Percentiles rank a stretch among this genome's conserved stretches.
phyloP scores from a whole-genome alignment of 371 early-diverging fungal genomes.

The Circinella minor region DNA sequence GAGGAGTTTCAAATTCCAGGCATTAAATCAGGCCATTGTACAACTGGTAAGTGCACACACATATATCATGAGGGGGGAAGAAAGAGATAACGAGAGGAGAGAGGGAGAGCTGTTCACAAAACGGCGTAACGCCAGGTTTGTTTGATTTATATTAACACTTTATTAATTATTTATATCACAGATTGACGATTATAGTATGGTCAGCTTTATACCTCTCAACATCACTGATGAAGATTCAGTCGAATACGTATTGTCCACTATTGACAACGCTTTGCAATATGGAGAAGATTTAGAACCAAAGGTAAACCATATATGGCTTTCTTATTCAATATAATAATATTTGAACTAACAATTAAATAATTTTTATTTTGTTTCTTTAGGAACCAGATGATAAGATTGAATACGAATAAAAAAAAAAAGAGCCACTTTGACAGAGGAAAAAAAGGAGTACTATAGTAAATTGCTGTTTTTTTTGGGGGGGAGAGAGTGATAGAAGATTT shows the following conservation, averaged over 20 bases:
- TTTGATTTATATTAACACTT: constrained; percentile 1
- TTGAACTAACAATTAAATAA: not conserved
- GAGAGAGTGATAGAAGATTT: constrained; percentile 29
- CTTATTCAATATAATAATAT: not conserved
- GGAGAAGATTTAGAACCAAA: constrained; percentile 97
- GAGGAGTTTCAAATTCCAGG: constrained; percentile 78
- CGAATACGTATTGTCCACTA: constrained; percentile 80
- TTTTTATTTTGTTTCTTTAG: not conserved
- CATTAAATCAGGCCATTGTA: constrained; percentile 89
- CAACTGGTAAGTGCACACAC: constrained; percentile 61
- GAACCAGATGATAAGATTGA: constrained; percentile 18
- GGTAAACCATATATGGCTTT: constrained; percentile 40
- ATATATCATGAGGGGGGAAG: not conserved
- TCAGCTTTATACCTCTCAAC: constrained; percentile 93
- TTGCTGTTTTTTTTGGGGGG: constrained; percentile 18
- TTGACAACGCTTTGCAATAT: constrained; percentile 96
- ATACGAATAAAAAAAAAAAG: constrained; percentile 1
- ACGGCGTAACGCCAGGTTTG: constrained; percentile 1
- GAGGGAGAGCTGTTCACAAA: not conserved
- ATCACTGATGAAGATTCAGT: constrained; percentile 95
- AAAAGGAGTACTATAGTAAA: not conserved
- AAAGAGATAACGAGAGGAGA: not conserved
- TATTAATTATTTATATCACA: constrained; percentile 25
- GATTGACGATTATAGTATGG: constrained; percentile 97
- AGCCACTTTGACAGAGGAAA: constrained; percentile 3